These are phyloP conservation scores for Crithidia fasciculata DNA, from an alignment of 208 protist genomes.

Conservation along the genomic window DNA sequence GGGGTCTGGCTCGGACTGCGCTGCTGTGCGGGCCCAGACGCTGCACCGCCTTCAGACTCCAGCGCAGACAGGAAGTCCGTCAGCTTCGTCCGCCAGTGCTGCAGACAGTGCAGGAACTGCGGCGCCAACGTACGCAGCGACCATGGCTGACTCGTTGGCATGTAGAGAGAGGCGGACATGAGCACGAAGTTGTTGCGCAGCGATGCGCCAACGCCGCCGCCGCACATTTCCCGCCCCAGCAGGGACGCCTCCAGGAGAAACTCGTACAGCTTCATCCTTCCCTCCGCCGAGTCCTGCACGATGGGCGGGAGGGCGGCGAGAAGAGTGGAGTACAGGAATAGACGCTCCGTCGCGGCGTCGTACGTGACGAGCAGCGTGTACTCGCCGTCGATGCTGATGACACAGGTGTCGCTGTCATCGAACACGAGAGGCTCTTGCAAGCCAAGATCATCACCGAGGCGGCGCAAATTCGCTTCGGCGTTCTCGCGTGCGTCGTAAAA, in stretches of 20 bases:
- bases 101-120: constrained; percentile 69
- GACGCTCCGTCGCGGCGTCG: constrained; percentile 70
- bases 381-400: constrained; percentile 66
- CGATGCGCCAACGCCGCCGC: constrained; percentile 71
- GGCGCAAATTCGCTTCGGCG: constrained; percentile 62
- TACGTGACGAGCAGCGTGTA: constrained; percentile 77
- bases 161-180: constrained; percentile 74
- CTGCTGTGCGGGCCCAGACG: no score
- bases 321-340: constrained; percentile 79
- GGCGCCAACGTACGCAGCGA: constrained; percentile 61
- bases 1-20: neutral
- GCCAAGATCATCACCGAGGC: constrained; percentile 67
- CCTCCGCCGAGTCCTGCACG: constrained; percentile 12
- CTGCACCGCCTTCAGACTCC: neutral
- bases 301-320: constrained; percentile 47
- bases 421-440: constrained; percentile 45
- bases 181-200: constrained; percentile 75
- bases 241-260: constrained; percentile 74
- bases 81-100: constrained; percentile 66
- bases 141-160: constrained; percentile 73
- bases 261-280: constrained; percentile 58
- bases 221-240: constrained; percentile 72
- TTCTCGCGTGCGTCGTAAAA: constrained; percentile 63
- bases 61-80: constrained; percentile 38
- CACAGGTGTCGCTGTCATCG: constrained; percentile 73